A percentile compares a stretch with the other conserved stretches of the same genome.
Conservation (phyloP, 2,329 filamentous ascomycete genomes). For the Diaporthe amygdali region DNA sequence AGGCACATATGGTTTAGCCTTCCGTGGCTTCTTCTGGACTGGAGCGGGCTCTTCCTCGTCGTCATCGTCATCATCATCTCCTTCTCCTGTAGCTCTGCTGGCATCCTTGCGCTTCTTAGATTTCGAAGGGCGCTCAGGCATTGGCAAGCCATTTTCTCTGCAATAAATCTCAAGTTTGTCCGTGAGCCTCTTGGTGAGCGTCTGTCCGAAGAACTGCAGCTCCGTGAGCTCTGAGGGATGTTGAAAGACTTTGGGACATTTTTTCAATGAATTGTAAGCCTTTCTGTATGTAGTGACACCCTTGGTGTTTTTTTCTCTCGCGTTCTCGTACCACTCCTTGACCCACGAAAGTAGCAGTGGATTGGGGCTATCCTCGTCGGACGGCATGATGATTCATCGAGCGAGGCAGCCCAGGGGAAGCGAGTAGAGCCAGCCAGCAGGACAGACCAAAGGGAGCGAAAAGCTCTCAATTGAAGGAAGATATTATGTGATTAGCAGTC, state of each 20-base stretch:
- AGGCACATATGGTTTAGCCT: slow-evolving; percentile 74
- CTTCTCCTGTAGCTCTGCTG: slow-evolving; percentile 33
- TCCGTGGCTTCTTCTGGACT: slow-evolving; percentile 60
- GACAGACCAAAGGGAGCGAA: not conserved
- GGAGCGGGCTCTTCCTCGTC: slow-evolving; percentile 41
- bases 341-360: slow-evolving; percentile 75
- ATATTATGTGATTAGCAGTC: not conserved
- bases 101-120: slow-evolving; percentile 44
- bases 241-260: slow-evolving; percentile 71
- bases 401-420: not conserved
- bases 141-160: slow-evolving; percentile 68
- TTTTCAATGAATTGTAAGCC: slow-evolving; percentile 78
- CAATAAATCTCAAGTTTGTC: slow-evolving; percentile 66
- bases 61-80: slow-evolving; percentile 40
- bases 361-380: slow-evolving; percentile 62
- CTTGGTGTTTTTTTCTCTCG: slow-evolving; percentile 72
- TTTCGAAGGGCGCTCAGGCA: slow-evolving; percentile 62
- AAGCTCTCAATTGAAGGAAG: not conserved
- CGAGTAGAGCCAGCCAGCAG: not conserved
- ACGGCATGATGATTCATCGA: slow-evolving; percentile 17
- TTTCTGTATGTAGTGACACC: slow-evolving; percentile 75
- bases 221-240: slow-evolving; percentile 77
- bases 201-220: slow-evolving; percentile 76
- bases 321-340: slow-evolving; percentile 77
- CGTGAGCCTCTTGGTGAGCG: slow-evolving; percentile 72